Evolutionary conservation across 495 filamentous ascomycete species (phyloP), one percentile per base, ranked within the genome.

Genomic region (Tuber umbilicatum): DNA sequence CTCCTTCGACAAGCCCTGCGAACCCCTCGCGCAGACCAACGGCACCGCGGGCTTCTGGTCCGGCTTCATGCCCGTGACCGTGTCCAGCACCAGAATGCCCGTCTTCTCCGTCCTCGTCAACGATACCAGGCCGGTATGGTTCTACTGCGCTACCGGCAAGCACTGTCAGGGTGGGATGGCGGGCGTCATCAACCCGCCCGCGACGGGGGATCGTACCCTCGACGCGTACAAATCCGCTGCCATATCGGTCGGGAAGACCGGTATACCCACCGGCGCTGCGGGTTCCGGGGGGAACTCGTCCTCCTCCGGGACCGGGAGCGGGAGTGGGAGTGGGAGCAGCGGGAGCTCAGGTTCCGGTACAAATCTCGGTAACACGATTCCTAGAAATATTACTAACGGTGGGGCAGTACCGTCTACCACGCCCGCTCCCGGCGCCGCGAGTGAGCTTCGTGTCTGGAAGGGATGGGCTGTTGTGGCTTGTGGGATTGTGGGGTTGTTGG

Each of bases 21-120:
- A 88, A 78, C 75, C 82, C 17, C 47, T 82, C 35, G 60, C 75
- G 55, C 55, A 75, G 74, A 79, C 84, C 80, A 83, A 82, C 73
- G 79, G 77, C 83, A 87, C 85, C 77, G 86, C 85, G 0, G 89
- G 89, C 73, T 86, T 93, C 82, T 91, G 87, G 84, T 90, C 88
- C 17, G 90, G 91, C 68, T 90, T 89, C 84, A 85, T 89, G 82
- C 84, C 87, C n/a, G 85, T 87, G 17, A 81, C 84, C 23, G 80
- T 68, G n/a, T 31, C 70, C 9, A 71, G 70, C 50, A 81, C 69
- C 4, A 76, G 40, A 69, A 81, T 81, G 50, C 82, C 79, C 1
- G 79, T 83, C 16, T 89, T 86, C 80, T 84, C 83, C 42, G 80
- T 87, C 73, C 82, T 80, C 1, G 79, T 88, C 12, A 85, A 85